Percentiles rank a stretch among this genome's conserved stretches.
Conservation (phyloP, 2,329 filamentous ascomycete species). For the Domatiomyces catenatus region DNA sequence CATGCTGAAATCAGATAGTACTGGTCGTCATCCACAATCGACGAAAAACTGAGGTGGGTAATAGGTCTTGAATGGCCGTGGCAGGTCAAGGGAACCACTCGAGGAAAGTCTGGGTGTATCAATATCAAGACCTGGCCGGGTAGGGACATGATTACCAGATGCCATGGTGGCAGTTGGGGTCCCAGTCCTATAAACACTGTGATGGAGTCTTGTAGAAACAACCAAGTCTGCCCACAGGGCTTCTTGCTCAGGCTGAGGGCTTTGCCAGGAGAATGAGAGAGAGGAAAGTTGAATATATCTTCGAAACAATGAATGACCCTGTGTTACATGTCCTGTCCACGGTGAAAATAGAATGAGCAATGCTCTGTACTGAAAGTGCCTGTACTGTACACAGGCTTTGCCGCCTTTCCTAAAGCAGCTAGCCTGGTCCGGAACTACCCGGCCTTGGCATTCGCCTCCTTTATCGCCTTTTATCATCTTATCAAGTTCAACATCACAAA, state of each 20-base stretch:
- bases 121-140: not conserved
- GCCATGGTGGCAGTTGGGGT: not conserved
- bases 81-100: constrained; percentile 76
- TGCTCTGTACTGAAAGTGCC: not conserved
- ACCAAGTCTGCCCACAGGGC: not conserved
- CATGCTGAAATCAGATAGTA: constrained; percentile 91
- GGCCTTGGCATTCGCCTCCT: too few relatives aligned
- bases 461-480: too few relatives aligned
- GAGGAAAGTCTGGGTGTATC: constrained; percentile 24
- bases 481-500: too few relatives aligned
- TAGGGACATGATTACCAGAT: not conserved
- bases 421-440: too few relatives aligned
- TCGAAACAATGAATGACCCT: not conserved
- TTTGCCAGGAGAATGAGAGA: not conserved
- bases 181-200: not conserved
- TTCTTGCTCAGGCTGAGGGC: not conserved
- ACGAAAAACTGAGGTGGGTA: constrained; percentile 79
- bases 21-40: constrained; percentile 62
- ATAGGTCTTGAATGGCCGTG: constrained; percentile 89
- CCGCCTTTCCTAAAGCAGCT: too few relatives aligned
- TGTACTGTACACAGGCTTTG: too few relatives aligned
- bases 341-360: not conserved
- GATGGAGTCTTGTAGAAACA: not conserved
- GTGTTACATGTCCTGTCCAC: not conserved
- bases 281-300: not conserved